These are phyloP conservation scores for Pleurotus eryngii DNA, from an alignment of 768 basidiomycete genomes.

Conservation along the genomic window DNA sequence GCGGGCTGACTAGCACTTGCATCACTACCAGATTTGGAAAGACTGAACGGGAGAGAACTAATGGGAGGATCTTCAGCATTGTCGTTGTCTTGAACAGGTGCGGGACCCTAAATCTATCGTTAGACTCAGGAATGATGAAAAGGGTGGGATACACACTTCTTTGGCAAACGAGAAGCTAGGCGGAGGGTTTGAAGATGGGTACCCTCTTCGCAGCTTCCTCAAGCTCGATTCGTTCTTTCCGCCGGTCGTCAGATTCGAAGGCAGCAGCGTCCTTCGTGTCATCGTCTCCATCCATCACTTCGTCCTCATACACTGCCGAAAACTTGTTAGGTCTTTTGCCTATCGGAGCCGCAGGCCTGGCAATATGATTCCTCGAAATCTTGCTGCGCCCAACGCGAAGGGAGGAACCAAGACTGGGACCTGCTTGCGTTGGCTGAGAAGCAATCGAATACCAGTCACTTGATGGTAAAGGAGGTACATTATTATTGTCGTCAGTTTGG, in stretches of 20 bases:
- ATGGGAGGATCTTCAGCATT: constrained; percentile 64
- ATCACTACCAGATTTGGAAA: constrained; percentile 32
- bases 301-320: constrained; percentile 61
- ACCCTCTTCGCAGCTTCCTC: constrained; percentile 54
- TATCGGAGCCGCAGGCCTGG: constrained; percentile 46
- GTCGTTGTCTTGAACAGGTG: constrained; percentile 25
- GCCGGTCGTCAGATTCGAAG: constrained; percentile 31
- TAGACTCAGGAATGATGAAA: not conserved
- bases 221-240: constrained; percentile 41
- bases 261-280: constrained; percentile 21
- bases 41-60: constrained; percentile 59
- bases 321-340: constrained; percentile 39
- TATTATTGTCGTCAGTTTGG: constrained; percentile 28
- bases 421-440: not conserved
- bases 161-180: constrained; percentile 67
- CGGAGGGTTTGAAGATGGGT: constrained; percentile 60
- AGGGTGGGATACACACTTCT: constrained; percentile 38
- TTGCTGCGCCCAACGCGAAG: constrained; percentile 65
- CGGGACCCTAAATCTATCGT: constrained; percentile 8
- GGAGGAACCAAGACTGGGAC: constrained; percentile 35
- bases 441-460: constrained; percentile 14
- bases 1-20: not conserved
- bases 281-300: constrained; percentile 38
- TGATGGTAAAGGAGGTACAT: constrained; percentile 25
- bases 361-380: constrained; percentile 54